Percentiles rank a stretch among this genome's conserved stretches.
These are phyloP conservation scores for Apiospora koreana DNA, from an alignment of 2,329 filamentous ascomycete species.

Conservation along the genomic window DNA sequence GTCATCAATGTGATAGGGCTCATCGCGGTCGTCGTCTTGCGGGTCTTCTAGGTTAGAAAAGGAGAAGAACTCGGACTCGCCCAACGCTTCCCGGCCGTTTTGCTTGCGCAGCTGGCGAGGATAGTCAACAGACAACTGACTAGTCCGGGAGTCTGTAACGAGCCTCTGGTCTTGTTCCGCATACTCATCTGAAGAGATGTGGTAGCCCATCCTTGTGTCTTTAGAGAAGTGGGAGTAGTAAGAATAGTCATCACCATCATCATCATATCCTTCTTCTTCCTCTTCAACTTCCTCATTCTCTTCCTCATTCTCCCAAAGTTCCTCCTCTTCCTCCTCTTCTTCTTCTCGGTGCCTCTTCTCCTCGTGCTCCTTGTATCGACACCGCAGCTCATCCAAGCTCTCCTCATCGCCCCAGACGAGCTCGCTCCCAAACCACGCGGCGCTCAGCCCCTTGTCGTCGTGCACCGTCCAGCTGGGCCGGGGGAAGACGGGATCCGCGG, in stretches of 20 bases:
- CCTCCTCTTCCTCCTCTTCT: neutral
- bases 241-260: neutral
- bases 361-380: neutral
- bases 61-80: neutral
- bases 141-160: neutral
- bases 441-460: neutral
- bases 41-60: neutral
- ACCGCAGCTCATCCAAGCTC: neutral
- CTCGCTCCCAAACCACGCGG: neutral
- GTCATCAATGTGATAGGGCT: neutral
- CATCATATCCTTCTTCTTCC: neutral
- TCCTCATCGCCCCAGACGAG: constrained; percentile 5
- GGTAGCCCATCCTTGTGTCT: neutral
- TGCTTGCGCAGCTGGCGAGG: neutral
- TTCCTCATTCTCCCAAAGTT: neutral
- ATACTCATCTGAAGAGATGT: neutral
- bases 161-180: neutral
- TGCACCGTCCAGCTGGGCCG: neutral
- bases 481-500: neutral
- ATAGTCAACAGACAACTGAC: no score
- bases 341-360: neutral
- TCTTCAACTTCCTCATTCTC: neutral
- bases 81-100: neutral
- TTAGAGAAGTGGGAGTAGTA: neutral
- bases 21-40: neutral